Percentiles rank a stretch among this genome's conserved stretches.
These are phyloP conservation scores for Kazachstania bromeliacearum DNA, from an alignment of 805 yeast species.

Conservation along the genomic window DNA sequence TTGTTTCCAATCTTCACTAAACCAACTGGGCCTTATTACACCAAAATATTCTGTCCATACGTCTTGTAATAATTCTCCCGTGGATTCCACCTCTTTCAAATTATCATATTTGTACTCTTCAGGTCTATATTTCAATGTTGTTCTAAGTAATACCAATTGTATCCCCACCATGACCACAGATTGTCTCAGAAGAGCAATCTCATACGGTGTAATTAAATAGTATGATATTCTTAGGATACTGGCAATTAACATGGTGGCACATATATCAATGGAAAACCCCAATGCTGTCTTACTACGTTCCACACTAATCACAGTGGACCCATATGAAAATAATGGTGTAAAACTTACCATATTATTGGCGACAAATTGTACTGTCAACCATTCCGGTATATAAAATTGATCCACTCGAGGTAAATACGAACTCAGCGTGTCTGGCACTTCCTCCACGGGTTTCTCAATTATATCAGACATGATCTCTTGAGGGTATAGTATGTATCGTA, in stretches of 20 bases:
- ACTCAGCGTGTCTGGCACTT: conserved; percentile 17
- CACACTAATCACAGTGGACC: conserved; percentile 68
- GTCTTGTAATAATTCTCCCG: conserved; percentile 23
- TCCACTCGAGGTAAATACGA: conserved; percentile 32
- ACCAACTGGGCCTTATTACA: conserved; percentile 9
- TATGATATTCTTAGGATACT: conserved; percentile 65
- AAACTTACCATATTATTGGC: conserved; percentile 61
- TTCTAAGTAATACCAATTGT: conserved; percentile 54
- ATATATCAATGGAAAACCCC: conserved; percentile 87
- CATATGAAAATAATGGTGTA: conserved; percentile 82
- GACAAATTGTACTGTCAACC: conserved; percentile 45
- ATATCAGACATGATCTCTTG: too few relatives aligned
- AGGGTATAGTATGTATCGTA: too few relatives aligned
- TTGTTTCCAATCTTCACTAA: conserved; percentile 25
- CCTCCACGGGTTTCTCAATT: too few relatives aligned
- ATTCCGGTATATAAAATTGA: conserved; percentile 40
- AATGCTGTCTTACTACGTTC: conserved; percentile 51
- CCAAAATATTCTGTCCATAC: conserved; percentile 28
- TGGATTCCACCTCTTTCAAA: conserved; percentile 30
- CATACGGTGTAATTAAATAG: conserved; percentile 74
- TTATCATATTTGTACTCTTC: conserved; percentile 33
- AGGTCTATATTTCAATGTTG: conserved; percentile 52
- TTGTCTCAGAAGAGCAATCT: conserved; percentile 67
- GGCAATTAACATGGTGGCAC: conserved; percentile 82
- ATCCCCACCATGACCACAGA: conserved; percentile 77